Conservation (phyloP, 768 basidiomycete species). For the Suillus plorans region DNA sequence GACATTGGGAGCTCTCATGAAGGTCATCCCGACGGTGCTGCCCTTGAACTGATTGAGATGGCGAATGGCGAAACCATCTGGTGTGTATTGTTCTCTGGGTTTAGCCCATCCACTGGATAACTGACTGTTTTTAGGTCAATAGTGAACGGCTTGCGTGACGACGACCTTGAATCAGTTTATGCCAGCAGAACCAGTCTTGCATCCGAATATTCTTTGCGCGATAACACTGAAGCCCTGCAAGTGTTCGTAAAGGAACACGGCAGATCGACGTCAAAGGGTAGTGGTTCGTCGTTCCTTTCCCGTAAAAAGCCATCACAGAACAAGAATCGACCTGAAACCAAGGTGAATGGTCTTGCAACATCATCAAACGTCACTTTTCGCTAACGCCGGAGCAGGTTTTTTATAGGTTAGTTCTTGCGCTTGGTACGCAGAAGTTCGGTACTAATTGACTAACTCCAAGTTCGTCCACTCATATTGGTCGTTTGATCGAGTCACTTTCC, state of each 20-base stretch:
- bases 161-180: constrained; percentile 69
- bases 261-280: constrained; percentile 65
- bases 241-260: constrained; percentile 77
- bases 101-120: background rate
- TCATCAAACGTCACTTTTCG: constrained; percentile 4
- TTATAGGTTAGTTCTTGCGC: constrained; percentile 15
- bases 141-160: constrained; percentile 80
- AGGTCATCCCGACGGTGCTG: constrained; percentile 48
- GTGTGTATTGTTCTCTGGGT: constrained; percentile 40
- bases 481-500: constrained; percentile 80
- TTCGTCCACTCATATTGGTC: constrained; percentile 76
- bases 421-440: constrained; percentile 15
- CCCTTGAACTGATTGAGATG: constrained; percentile 76
- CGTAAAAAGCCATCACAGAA: constrained; percentile 57
- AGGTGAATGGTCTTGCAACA: constrained; percentile 47
- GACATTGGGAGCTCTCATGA: constrained; percentile 23
- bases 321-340: constrained; percentile 76
- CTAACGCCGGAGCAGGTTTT: constrained; percentile 24
- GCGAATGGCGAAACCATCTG: constrained; percentile 90
- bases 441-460: constrained; percentile 67
- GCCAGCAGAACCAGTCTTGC: constrained; percentile 68
- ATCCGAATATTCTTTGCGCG: constrained; percentile 65
- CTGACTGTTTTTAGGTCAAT: constrained; percentile 52
- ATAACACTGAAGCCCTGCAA: constrained; percentile 55
- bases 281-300: constrained; percentile 55